Evolutionary conservation across 805 yeast genomes (phyloP).

Genomic region (Candida ulmi): DNA sequence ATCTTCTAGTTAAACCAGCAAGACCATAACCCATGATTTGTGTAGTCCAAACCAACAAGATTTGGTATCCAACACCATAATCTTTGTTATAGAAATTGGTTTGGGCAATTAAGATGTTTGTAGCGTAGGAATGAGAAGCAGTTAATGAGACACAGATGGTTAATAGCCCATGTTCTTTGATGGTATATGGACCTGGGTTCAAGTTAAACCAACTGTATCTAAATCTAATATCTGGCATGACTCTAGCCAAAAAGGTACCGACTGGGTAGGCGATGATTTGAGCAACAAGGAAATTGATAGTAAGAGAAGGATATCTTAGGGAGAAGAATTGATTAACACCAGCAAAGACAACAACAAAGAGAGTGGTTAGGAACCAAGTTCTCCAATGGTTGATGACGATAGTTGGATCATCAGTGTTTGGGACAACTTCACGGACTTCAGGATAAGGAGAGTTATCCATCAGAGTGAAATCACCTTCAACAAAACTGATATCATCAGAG

Average conservation of each 20-base stretch:
- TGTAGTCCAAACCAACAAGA: slow-evolving; percentile 47
- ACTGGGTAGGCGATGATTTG: slow-evolving; percentile 57
- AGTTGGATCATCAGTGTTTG: slow-evolving; percentile 44
- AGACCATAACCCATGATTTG: slow-evolving; percentile 64
- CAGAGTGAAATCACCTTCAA: not conserved
- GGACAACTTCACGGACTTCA: slow-evolving; percentile 19
- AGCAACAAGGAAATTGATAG: slow-evolving; percentile 47
- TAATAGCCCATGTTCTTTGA: slow-evolving; percentile 47
- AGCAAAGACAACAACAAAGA: slow-evolving; percentile 49
- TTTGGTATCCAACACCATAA: slow-evolving; percentile 42
- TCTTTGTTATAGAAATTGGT: slow-evolving; percentile 39
- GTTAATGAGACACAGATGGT: slow-evolving; percentile 42
- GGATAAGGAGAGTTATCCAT: slow-evolving; percentile 1
- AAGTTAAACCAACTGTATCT: slow-evolving; percentile 28
- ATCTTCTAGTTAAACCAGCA: slow-evolving; percentile 55
- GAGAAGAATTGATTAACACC: slow-evolving; percentile 54
- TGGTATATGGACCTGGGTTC: slow-evolving; percentile 49
- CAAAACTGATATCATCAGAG: slow-evolving; percentile 35
- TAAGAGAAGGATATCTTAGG: slow-evolving; percentile 44
- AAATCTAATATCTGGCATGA: slow-evolving; percentile 35
- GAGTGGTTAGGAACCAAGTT: slow-evolving; percentile 46
- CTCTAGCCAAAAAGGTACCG: slow-evolving; percentile 41
- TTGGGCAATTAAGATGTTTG: slow-evolving; percentile 47
- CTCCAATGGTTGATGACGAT: slow-evolving; percentile 47
- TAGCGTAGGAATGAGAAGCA: slow-evolving; percentile 46